Base-by-base conservation (phyloP, 805 yeast genomes). In the Candida oleophila region DNA sequence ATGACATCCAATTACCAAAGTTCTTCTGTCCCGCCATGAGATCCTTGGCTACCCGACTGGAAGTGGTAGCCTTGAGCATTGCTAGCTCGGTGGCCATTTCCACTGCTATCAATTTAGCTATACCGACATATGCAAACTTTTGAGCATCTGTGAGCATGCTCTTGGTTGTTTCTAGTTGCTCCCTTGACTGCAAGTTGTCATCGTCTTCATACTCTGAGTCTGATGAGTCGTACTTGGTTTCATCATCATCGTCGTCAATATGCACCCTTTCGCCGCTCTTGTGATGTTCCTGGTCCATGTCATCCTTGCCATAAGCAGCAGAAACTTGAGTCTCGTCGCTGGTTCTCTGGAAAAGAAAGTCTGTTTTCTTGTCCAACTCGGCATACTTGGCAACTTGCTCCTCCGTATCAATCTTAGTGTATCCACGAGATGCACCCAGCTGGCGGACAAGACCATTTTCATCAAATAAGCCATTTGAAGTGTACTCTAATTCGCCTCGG, bases 71-170 rank as follows among this genome's bases (percentile, higher is more conserved):
- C 46, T 80, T 76, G 18, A 82, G 61, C 43, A 71, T 68, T 1
- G 94, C 91, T 48, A 91, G 66, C n/a, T 81, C 82, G 0, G 88
- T 79, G 16, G 96, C 96, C 85, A 90, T 81, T 18, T 87, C 87
- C 20, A 86, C 87, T 44, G 84, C 77, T 4, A 86, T 75, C 32
- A 94, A 76, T 54, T 87, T 85, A 7, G 86, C 82, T 8, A 92
- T 74, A 0, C 97, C 98, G 4, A 87, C 87, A 60, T 94, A 94
- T 2, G 98, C 98, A 50, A 91, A 85, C 57, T 88, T 85, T 62
- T 94, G 97, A 14, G 85, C 73, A 15, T 89, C 98, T 5, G 82
- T 75, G 14, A 94, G 74, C 80, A 94, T 79, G 20, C 82, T 79
- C 61, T 84, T 89, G 3, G 97, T 94, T 1, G 92, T 78, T 45